These are phyloP conservation scores for Petasospora fabianii DNA, from an alignment of 1,139 yeast species.

Conservation along the genomic window DNA sequence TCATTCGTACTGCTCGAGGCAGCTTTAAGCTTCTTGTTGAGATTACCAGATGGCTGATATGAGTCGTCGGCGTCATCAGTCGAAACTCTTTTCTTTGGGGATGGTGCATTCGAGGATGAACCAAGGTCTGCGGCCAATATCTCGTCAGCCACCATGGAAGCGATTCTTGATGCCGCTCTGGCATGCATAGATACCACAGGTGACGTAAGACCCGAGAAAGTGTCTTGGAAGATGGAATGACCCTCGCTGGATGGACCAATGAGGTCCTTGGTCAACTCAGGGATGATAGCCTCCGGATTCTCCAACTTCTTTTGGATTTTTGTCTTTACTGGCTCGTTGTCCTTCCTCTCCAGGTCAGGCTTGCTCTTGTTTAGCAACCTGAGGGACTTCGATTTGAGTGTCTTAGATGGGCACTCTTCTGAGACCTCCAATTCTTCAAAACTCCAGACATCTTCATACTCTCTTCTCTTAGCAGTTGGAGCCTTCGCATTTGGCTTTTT, in stretches of 20 bases:
- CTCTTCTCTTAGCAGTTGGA: too few relatives aligned
- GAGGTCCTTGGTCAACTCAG: constrained; percentile 7
- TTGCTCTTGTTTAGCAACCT: too few relatives aligned
- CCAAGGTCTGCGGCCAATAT: neutral
- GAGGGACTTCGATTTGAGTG: constrained; percentile 8
- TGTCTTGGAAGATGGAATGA: constrained; percentile 2
- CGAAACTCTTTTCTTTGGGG: neutral
- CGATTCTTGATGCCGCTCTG: constrained; percentile 9
- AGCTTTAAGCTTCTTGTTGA: neutral
- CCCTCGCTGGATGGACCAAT: constrained; percentile 10
- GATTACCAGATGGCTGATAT: constrained; percentile 6
- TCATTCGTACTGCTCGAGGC: too few relatives aligned
- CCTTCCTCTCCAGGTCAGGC: too few relatives aligned
- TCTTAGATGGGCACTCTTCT: neutral
- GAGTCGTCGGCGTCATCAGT: constrained; percentile 7
- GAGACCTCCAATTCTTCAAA: constrained; percentile 12
- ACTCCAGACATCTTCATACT: constrained; percentile 23
- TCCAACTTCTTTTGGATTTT: constrained; percentile 12
- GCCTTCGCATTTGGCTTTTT: too few relatives aligned
- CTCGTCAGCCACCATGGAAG: neutral
- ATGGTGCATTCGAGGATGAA: neutral
- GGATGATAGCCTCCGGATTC: constrained; percentile 1
- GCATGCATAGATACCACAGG: constrained; percentile 13
- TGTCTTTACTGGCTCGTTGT: constrained; percentile 1
- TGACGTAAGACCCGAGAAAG: constrained; percentile 15